A percentile compares a stretch with the other conserved stretches of the same genome.
Evolutionary conservation across 2,329 filamentous ascomycete genomes (phyloP).

Genomic region (Aschersonia sp.): DNA sequence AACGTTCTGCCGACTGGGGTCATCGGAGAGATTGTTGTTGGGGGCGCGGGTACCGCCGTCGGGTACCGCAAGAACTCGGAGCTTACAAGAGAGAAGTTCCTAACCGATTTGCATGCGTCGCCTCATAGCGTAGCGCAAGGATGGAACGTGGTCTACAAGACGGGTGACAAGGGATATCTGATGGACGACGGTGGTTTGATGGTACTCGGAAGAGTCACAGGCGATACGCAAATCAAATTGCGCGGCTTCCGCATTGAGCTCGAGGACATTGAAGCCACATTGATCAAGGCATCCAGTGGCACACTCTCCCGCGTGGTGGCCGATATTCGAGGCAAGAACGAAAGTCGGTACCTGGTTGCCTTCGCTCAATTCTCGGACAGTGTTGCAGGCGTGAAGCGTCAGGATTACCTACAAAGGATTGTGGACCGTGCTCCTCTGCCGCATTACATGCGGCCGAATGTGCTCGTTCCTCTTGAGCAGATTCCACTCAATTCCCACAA

Average conservation of each 20-base stretch:
- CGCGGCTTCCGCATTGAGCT: constrained; percentile 30
- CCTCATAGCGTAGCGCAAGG: constrained; percentile 5
- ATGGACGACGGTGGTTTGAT: constrained; percentile 17
- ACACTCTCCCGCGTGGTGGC: constrained; percentile 9
- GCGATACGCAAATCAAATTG: constrained; percentile 31
- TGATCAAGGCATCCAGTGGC: constrained; percentile 9
- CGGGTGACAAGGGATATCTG: constrained; percentile 22
- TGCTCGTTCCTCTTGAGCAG: constrained; percentile 1
- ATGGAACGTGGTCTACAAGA: constrained; percentile 2
- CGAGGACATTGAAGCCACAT: constrained; percentile 17
- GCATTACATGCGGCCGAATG: constrained; percentile 2
- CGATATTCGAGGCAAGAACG: constrained; percentile 1
- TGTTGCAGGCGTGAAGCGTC: neutral
- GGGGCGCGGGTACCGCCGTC: constrained; percentile 12
- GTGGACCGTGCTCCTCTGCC: neutral
- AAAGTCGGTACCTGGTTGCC: neutral
- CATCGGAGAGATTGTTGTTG: constrained; percentile 15
- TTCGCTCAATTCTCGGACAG: neutral
- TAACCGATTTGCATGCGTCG: neutral
- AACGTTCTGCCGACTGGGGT: constrained; percentile 11
- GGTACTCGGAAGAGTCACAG: constrained; percentile 21
- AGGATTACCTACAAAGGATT: neutral
- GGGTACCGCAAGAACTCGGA: constrained; percentile 21
- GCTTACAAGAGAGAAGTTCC: constrained; percentile 3
- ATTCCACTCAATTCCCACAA: constrained; percentile 1